A percentile compares a stretch with the other conserved stretches of the same genome.
Conservation (phyloP, 108 stramenopile species). For the Epithemia pelagica region DNA sequence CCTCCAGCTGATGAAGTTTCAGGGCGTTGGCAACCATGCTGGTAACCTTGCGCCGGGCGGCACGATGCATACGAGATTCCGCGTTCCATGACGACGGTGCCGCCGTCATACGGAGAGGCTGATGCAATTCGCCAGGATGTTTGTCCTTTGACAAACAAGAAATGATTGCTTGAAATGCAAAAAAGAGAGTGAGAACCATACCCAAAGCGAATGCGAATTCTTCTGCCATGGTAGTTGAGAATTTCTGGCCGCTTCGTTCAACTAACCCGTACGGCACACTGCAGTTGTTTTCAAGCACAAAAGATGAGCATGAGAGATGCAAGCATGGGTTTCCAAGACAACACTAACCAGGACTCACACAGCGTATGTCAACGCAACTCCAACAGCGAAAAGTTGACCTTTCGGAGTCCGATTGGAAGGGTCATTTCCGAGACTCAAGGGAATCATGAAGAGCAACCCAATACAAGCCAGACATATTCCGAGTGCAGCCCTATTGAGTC, state of each 20-base stretch:
- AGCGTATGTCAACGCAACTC: background rate
- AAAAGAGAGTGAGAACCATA: background rate
- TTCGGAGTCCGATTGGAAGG: background rate
- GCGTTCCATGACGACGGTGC: background rate
- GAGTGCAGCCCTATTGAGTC: background rate
- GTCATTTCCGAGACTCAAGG: slow-evolving; percentile 7
- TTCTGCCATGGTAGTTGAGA: background rate
- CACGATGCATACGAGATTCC: background rate
- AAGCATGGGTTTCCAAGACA: background rate
- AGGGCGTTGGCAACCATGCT: background rate
- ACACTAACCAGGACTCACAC: background rate
- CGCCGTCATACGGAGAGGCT: background rate
- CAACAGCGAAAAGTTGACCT: background rate
- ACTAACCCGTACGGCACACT: background rate
- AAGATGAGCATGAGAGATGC: background rate
- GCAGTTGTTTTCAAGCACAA: background rate
- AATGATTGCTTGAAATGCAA: background rate
- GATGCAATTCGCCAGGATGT: background rate
- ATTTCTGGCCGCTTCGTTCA: background rate
- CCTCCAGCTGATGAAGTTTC: background rate
- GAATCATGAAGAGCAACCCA: slow-evolving; percentile 2
- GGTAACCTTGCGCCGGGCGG: background rate
- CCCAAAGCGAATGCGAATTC: background rate
- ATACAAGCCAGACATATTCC: background rate
- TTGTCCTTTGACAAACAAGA: background rate